phyloP scores from a whole-genome alignment of 2,329 filamentous ascomycete genomes.

The Balansia obtecta region DNA sequence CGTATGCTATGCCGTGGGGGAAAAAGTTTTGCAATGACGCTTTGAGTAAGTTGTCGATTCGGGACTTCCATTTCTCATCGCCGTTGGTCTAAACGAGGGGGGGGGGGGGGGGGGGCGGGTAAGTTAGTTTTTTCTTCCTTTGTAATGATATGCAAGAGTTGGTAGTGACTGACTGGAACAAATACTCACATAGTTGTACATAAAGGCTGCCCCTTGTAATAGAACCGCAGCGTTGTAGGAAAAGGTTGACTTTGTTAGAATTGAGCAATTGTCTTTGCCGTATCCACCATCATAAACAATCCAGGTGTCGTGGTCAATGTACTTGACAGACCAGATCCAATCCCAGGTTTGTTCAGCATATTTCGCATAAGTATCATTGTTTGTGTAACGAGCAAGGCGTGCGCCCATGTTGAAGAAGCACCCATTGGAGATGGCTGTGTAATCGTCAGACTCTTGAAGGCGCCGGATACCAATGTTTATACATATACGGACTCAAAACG shows the following conservation, averaged over 20 bases:
- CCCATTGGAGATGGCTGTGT: constrained; percentile 36
- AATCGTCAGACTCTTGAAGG: no score
- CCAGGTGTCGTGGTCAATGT: constrained; percentile 45
- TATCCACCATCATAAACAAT: constrained; percentile 46
- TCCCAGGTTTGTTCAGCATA: constrained; percentile 51
- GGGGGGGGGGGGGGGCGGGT: no score
- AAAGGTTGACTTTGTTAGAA: constrained; percentile 41
- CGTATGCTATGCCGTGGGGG: constrained; percentile 41
- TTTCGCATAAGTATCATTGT: constrained; percentile 48
- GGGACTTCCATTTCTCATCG: constrained; percentile 35
- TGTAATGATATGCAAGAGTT: no score
- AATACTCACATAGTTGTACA: constrained; percentile 40
- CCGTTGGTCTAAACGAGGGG: constrained; percentile 37
- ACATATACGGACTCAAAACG: background rate
- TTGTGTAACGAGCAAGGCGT: constrained; percentile 57
- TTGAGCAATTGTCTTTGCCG: constrained; percentile 34
- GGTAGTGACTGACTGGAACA: constrained; percentile 22
- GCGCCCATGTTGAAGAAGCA: constrained; percentile 52
- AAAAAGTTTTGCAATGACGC: constrained; percentile 33
- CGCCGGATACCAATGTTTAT: no score
- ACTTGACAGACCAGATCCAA: constrained; percentile 41
- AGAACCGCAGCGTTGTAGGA: constrained; percentile 42
- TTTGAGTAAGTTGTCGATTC: constrained; percentile 28
- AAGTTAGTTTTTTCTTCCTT: no score
- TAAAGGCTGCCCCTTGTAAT: constrained; percentile 40